phyloP scores from a whole-genome alignment of 352 stramenopile species.

The Phytophthora quininea region DNA sequence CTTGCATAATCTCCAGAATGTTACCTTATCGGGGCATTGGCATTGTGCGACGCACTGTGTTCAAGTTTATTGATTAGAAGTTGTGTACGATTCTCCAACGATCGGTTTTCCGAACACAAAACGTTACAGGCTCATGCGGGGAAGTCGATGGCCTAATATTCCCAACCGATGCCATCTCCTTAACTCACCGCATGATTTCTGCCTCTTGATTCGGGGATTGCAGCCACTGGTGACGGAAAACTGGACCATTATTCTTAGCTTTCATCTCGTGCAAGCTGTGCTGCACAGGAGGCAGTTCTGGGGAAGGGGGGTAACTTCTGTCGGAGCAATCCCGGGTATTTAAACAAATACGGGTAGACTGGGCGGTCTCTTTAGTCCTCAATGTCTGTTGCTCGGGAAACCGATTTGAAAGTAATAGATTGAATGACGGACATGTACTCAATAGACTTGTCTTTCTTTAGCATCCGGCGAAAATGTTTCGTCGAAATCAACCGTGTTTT shows the following conservation, averaged over 20 bases:
- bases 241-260: not conserved
- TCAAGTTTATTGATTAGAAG: conserved; percentile 11
- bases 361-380: not conserved
- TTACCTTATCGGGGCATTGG: conserved; percentile 25
- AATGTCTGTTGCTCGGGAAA: not conserved
- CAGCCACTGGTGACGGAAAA: not conserved
- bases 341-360: not conserved
- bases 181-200: not conserved
- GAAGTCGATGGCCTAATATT: not conserved
- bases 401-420: not conserved
- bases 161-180: not conserved
- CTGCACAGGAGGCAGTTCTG: not conserved
- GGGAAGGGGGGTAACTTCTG: not conserved
- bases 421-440: not conserved
- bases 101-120: conserved; percentile 16
- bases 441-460: not conserved
- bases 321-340: not conserved
- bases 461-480: not conserved
- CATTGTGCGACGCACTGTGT: conserved; percentile 1
- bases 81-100: conserved; percentile 30
- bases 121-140: not conserved
- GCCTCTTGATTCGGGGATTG: not conserved
- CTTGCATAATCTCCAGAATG: conserved; percentile 15
- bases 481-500: too few species aligned
- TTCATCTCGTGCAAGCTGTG: not conserved